Evolutionary conservation across 225 moss, liverwort and hornwort species (phyloP), one percentile per base, ranked within the genome.

Genomic region (Physcomitrium patens): DNA sequence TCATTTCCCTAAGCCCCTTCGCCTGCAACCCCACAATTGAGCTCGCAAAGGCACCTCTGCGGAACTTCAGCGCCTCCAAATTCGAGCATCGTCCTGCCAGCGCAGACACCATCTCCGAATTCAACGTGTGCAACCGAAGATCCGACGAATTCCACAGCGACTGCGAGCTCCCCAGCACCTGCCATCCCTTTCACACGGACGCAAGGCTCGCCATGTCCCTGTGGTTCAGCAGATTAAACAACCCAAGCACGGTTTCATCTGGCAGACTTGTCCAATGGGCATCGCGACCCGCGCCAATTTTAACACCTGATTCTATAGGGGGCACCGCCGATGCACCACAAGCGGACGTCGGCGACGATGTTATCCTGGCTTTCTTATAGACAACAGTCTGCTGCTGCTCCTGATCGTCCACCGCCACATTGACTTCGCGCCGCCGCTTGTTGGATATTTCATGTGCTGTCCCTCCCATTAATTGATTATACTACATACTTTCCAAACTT

Each of bases 141-240:
- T 91, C 91, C 59, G 88, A 68, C 54, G 88, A 78, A 12, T 77
- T 80, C 91, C 91, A 91, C n/a, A 91, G 76, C 48, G 79, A 86
- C 10, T 86, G 52, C 3, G 88, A 88, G 28, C 84, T 73, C n/a
- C 86, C 88, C 15, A 91, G 78, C 31, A 67, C 68, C 18, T 87
- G 83, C 91, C 91, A 91, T 77, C 84, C 80, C 84, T 82, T 81
- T 63, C 91, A 91, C 18, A 91, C 91, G 28, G 84, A 84, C 56
- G 91, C 91, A 68, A 88, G 78, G 65, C 86, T 91, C 45, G 91
- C 88, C 83, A 88, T 84, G 68, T 91, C 91, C 65, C 91, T 81
- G 55, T 88, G 86, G 63, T 91, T 91, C 42, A 91, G 68, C 9
- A 91, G 78, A 18, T 73, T 78, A 55, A 91, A 91, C 82, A 91